phyloP scores from a whole-genome alignment of 1,139 yeast genomes.

The Pichia sp. region DNA sequence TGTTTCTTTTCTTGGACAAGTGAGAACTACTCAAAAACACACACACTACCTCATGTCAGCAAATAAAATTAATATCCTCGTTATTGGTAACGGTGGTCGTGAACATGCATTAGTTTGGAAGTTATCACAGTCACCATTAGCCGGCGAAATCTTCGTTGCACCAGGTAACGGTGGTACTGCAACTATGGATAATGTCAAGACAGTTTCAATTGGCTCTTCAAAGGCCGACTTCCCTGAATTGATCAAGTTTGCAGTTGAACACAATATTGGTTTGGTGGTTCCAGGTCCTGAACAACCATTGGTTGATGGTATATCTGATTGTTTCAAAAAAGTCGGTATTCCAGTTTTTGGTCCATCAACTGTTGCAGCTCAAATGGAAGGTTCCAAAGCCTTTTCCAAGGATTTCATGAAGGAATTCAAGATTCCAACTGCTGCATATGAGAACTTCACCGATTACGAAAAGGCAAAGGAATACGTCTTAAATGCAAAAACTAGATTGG shows the following conservation, averaged over 20 bases:
- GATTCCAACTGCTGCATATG: conserved; percentile 90
- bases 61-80: conserved; percentile 47
- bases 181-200: conserved; percentile 48
- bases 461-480: conserved; percentile 66
- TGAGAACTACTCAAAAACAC: background rate
- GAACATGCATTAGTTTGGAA: conserved; percentile 97
- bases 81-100: conserved; percentile 98
- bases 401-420: conserved; percentile 86
- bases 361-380: conserved; percentile 91
- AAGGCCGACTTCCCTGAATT: conserved; percentile 51
- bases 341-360: conserved; percentile 95
- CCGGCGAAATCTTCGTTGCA: conserved; percentile 73
- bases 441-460: conserved; percentile 69
- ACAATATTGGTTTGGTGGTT: conserved; percentile 65
- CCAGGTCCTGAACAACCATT: conserved; percentile 99
- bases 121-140: conserved; percentile 68
- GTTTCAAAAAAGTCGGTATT: conserved; percentile 71
- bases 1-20: background rate
- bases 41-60: background rate
- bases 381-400: conserved; percentile 92
- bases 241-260: conserved; percentile 60
- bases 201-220: conserved; percentile 59
- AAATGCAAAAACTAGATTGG: conserved; percentile 65
- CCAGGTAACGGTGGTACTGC: conserved; percentile 97
- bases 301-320: conserved; percentile 80